phyloP scores from a whole-genome alignment of 805 yeast species.

The Yarrowia bubula region DNA sequence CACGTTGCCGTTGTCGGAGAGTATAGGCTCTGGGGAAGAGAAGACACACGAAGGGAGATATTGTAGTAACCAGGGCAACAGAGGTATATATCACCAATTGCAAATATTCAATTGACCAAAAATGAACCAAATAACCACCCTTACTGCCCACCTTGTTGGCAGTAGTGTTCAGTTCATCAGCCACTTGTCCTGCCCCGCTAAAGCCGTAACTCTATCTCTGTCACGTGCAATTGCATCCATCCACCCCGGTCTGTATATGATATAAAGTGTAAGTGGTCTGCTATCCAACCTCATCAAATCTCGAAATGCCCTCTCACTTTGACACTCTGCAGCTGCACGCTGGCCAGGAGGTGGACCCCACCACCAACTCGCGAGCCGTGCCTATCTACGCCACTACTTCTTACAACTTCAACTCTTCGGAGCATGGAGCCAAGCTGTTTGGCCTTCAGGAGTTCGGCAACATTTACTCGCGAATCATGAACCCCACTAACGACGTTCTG shows the following conservation, averaged over 20 bases:
- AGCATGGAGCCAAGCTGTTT: slow-evolving; percentile 89
- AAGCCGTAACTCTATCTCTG: not conserved
- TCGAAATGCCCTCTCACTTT: slow-evolving; percentile 51
- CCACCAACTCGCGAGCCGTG: slow-evolving; percentile 77
- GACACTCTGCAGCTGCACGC: slow-evolving; percentile 94
- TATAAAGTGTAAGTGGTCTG: not conserved
- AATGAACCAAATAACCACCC: no score
- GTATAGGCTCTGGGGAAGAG: not conserved
- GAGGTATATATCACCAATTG: no score
- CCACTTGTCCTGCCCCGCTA: not conserved
- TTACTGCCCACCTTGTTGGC: no score
- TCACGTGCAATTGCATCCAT: slow-evolving; percentile 16
- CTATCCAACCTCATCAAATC: not conserved
- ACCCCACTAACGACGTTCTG: slow-evolving; percentile 89
- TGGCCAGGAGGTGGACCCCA: slow-evolving; percentile 72
- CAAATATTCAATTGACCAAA: no score
- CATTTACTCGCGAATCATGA: slow-evolving; percentile 85
- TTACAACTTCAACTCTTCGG: slow-evolving; percentile 79
- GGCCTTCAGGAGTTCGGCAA: slow-evolving; percentile 80
- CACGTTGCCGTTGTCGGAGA: slow-evolving; percentile 10
- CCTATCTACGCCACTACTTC: slow-evolving; percentile 94
- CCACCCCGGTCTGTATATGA: not conserved
- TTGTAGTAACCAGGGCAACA: no score
- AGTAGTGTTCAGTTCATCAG: no score
- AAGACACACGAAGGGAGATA: not conserved